A percentile compares a stretch with the other conserved stretches of the same genome.
Evolutionary conservation across 345 rosid genomes (phyloP).

Genomic region (Brassica incana): DNA sequence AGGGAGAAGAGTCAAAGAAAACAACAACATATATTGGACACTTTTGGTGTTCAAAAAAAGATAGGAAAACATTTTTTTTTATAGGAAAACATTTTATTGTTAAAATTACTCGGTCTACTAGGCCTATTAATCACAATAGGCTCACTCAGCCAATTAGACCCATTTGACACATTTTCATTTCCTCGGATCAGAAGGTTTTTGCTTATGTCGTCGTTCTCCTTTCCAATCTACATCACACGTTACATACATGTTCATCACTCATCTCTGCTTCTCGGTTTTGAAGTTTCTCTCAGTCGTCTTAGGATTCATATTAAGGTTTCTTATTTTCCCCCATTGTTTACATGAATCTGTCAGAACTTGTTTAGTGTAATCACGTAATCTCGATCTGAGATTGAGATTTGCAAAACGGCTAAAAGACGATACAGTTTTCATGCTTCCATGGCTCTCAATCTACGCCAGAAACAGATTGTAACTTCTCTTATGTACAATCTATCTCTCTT

Average conservation of each 20-base stretch:
- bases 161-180: not conserved
- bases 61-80: no score
- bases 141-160: not conserved
- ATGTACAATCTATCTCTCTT: no score
- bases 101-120: not conserved
- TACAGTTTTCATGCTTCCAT: slow-evolving; percentile 34
- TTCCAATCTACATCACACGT: not conserved
- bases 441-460: slow-evolving; percentile 96
- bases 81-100: not conserved
- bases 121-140: not conserved
- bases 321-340: not conserved
- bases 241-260: not conserved
- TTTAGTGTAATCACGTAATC: not conserved
- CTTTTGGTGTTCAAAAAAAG: no score
- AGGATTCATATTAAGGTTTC: not conserved
- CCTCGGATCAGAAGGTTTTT: not conserved
- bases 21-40: no score
- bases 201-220: not conserved
- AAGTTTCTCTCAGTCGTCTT: slow-evolving; percentile 2
- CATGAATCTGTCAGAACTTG: not conserved
- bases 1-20: no score
- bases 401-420: not conserved
- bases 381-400: slow-evolving; percentile 24
- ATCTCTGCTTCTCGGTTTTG: slow-evolving; percentile 17
- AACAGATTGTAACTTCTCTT: slow-evolving; percentile 47